Evolutionary conservation across 192 early-diverging fungal species (phyloP).

Genomic region (Linnemannia elongata): DNA sequence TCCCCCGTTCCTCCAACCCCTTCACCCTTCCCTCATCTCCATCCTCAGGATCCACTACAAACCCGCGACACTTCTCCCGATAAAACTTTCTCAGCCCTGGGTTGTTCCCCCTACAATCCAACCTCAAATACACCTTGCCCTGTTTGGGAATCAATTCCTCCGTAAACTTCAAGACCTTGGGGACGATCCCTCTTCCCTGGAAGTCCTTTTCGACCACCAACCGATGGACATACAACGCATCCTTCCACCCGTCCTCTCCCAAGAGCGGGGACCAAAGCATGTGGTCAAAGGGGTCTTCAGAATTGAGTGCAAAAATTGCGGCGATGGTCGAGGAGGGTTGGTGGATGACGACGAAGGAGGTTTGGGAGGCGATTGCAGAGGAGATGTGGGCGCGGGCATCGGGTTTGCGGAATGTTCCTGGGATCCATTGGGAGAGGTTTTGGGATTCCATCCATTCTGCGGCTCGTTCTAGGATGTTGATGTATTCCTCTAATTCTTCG

Average conservation of each 20-base stretch:
- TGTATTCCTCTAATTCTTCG: slow-evolving; percentile 34
- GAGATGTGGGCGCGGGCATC: slow-evolving; percentile 26
- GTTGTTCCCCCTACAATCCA: slow-evolving; percentile 52
- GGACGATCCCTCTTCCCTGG: slow-evolving; percentile 44
- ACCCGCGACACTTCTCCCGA: slow-evolving; percentile 43
- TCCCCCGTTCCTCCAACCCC: slow-evolving; percentile 39
- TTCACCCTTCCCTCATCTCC: slow-evolving; percentile 9
- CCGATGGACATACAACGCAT: slow-evolving; percentile 50
- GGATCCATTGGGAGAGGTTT: slow-evolving; percentile 46
- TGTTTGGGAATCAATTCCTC: slow-evolving; percentile 21
- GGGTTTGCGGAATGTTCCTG: slow-evolving; percentile 39
- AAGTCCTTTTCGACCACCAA: slow-evolving; percentile 42
- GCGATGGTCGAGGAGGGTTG: slow-evolving; percentile 16
- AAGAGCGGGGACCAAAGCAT: slow-evolving; percentile 43
- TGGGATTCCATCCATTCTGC: slow-evolving; percentile 55
- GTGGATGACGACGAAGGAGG: slow-evolving; percentile 38
- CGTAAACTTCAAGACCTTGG: slow-evolving; percentile 27
- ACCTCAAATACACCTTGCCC: slow-evolving; percentile 19
- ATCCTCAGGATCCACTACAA: neutral
- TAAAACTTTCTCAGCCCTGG: slow-evolving; percentile 43
- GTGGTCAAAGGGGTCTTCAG: slow-evolving; percentile 51
- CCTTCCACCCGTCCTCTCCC: slow-evolving; percentile 32
- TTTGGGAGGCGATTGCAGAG: slow-evolving; percentile 26
- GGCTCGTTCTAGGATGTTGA: slow-evolving; percentile 50
- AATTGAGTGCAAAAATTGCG: slow-evolving; percentile 49